Base-by-base conservation (phyloP, 768 basidiomycete species). In the Exidia glandulosa region DNA sequence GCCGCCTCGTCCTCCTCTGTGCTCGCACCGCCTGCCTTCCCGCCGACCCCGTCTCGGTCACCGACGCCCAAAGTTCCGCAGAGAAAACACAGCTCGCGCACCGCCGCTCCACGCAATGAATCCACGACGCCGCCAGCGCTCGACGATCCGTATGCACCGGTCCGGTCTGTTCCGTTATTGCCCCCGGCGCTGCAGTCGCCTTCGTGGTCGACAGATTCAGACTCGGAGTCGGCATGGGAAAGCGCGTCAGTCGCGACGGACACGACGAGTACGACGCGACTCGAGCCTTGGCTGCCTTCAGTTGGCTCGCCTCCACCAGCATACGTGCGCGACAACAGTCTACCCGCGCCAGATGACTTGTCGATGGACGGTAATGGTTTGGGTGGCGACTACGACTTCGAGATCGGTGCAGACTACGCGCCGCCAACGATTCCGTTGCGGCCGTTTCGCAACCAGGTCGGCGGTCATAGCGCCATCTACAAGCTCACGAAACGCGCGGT, bases 401-500 rank as follows among this genome's bases (percentile, higher is more conserved):
- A 56, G 56, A 67, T 76, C 59, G 75, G 80, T 59, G 65, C 78
- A 45, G 74, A 81, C 13, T 77, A 85, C 61, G 84, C 83, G 58
- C 79, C 79, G 61, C 74, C 91, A 48, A 90, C 89, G 61, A 93
- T 99, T 55, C 95, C 94, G 33, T 76, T 99, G 7, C 85, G 88
- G 55, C 96, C 96, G 4, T 99, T 97, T 74, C 85, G 90, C 56
- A 96, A 99, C 66, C 94, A 98, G 74, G 96, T 99, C 32, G 96
- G 96, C 45, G 96, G 96, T 2, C 96, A 99, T 70, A 91, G 84
- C 64, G 88, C 92, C 60, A 96, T 99, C 66, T 98, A 98, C 74
- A 94, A 94, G 69, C 98, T 99, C 65, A 97, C 94, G 3, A 92
- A 92, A 68, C 82, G 94, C 64, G 95, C 96, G 7, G 94, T 99